Evolutionary conservation across 768 basidiomycete species (phyloP), one percentile per base, ranked within the genome.

Genomic region (Trametes gibbosa): DNA sequence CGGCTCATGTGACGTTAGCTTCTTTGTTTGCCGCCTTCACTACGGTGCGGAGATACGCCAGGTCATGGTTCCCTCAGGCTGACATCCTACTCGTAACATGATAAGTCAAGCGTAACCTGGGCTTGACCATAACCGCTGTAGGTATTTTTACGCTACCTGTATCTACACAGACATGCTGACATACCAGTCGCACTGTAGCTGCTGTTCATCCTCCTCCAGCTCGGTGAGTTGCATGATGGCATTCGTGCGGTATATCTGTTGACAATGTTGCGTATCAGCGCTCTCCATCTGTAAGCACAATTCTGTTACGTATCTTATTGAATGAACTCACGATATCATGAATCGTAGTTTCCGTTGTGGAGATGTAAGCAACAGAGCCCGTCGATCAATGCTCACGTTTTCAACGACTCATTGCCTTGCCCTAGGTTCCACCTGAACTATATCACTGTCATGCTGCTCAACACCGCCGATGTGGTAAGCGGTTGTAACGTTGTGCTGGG

Each of bases 11-110:
- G 34, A 9, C 8, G 6, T n/a, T 21, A 55, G 59, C 23, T 55
- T 50, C 53, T 55, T 60, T 21, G 49, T 50, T 2, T 50, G 35
- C 42, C 48, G 49, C 23, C 53, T 55, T n/a, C 43, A 55, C 25
- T 35, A 39, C 10, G 45, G 56, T 58, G 27, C 10, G 56, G 43
- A 14, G 19, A 24, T 7, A 46, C 23, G 23, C 13, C 46, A 2
- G 4, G 29, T 17, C 32, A n/a, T 35, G 8, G 7, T 32, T 7
- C 2, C 0, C 13, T 4, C 34, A 50, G 19, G 23, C 12, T 5
- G 23, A 45, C 24, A 8, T 45, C 6, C 13, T 10, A 8, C 4
- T 14, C 12, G 5, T 45, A 5, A 45, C 23, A 24, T 29, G 9
- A 5, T 7, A 0, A 58, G 50, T 32, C 50, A 58, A 52, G 25